phyloP scores from a whole-genome alignment of 2,329 filamentous ascomycete genomes.

The Sporothrix globosa region DNA sequence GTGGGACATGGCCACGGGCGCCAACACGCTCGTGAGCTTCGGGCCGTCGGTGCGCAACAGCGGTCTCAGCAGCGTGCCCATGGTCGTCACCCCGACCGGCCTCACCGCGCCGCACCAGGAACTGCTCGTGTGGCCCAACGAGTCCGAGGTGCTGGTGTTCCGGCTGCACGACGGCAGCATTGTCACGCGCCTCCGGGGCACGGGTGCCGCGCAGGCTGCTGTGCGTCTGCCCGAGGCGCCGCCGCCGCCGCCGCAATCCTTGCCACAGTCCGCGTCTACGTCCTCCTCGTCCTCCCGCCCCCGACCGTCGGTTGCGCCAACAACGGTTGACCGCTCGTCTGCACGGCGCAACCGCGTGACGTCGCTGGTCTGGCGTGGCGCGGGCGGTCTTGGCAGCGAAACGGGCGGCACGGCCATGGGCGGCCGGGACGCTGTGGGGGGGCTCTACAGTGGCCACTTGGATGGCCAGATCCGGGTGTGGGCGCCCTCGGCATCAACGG shows the following conservation, averaged over 20 bases:
- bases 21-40: constrained; percentile 87
- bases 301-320: not conserved
- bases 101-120: constrained; percentile 62
- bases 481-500: constrained; percentile 58
- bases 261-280: constrained; percentile 29
- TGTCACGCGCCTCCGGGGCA: constrained; percentile 70
- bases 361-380: constrained; percentile 70
- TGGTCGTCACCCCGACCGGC: constrained; percentile 65
- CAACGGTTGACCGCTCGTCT: constrained; percentile 37
- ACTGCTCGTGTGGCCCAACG: constrained; percentile 79
- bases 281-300: not conserved
- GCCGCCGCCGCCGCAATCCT: not conserved
- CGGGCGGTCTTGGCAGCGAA: constrained; percentile 59
- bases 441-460: constrained; percentile 77
- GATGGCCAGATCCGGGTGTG: constrained; percentile 84
- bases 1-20: constrained; percentile 79
- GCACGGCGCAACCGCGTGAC: constrained; percentile 71
- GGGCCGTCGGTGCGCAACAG: constrained; percentile 79
- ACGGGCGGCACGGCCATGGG: constrained; percentile 64
- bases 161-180: constrained; percentile 77
- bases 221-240: constrained; percentile 40
- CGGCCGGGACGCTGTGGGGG: constrained; percentile 55
- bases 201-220: constrained; percentile 57
- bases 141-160: constrained; percentile 76
- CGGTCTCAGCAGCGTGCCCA: constrained; percentile 62